phyloP scores from a whole-genome alignment of 2,329 filamentous ascomycete species.

The Magnaporthales sp. region DNA sequence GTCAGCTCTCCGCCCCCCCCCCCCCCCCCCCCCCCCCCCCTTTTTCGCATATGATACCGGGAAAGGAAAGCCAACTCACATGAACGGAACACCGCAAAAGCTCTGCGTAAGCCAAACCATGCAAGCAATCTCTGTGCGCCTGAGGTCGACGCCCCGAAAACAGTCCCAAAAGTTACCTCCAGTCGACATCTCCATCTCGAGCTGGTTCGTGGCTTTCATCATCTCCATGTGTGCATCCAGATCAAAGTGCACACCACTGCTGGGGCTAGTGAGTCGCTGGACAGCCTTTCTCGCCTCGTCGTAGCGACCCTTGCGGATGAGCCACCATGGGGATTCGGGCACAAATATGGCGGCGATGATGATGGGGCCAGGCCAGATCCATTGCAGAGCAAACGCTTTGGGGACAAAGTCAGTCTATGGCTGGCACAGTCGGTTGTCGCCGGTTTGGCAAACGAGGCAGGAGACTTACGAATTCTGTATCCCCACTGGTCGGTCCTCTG shows the following conservation, averaged over 20 bases:
- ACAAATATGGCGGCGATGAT: slow-evolving; percentile 35
- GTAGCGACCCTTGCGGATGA: slow-evolving; percentile 30
- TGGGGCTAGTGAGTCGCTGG: slow-evolving; percentile 30
- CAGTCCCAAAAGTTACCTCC: slow-evolving; percentile 27
- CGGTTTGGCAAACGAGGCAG: not conserved
- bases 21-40: not conserved
- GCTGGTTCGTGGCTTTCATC: slow-evolving; percentile 38
- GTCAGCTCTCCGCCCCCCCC: not conserved
- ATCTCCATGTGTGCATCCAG: slow-evolving; percentile 40
- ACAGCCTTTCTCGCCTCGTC: slow-evolving; percentile 32
- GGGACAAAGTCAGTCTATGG: not conserved
- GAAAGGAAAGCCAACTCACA: slow-evolving; percentile 9
- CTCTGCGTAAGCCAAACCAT: slow-evolving; percentile 13
- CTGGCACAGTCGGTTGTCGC: not conserved
- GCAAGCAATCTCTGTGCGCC: slow-evolving; percentile 10
- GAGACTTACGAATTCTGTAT: slow-evolving; percentile 10
- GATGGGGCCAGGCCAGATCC: slow-evolving; percentile 39
- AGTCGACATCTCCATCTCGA: slow-evolving; percentile 18
- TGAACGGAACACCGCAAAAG: slow-evolving; percentile 13
- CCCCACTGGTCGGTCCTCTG: slow-evolving; percentile 6
- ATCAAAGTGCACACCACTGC: slow-evolving; percentile 20
- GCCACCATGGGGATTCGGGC: slow-evolving; percentile 43
- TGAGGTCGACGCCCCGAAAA: slow-evolving; percentile 33
- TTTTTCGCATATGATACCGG: not conserved
- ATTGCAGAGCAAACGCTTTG: slow-evolving; percentile 34